These are phyloP conservation scores for Solanum megistacrolobum DNA, from an alignment of 257 asterid genomes.

Conservation along the genomic window DNA sequence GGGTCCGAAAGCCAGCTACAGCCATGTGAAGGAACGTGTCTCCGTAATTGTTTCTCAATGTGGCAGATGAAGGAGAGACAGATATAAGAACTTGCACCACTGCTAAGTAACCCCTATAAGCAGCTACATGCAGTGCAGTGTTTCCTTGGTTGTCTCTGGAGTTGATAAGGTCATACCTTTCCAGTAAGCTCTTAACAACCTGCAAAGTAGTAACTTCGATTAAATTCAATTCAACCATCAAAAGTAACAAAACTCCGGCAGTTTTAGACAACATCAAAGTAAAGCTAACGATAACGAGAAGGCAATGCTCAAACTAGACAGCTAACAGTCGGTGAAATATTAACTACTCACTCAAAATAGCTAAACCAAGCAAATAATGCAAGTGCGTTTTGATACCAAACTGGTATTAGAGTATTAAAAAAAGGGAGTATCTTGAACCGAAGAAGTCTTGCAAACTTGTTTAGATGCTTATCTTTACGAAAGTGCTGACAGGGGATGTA, in stretches of 20 bases:
- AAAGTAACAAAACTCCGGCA: neutral
- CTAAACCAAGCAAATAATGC: neutral
- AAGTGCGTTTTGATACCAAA: neutral
- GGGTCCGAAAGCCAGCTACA: conserved; percentile 64
- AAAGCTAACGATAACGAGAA: neutral
- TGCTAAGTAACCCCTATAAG: conserved; percentile 55
- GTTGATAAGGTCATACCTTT: conserved; percentile 31
- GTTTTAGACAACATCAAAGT: neutral
- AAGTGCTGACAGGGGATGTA: neutral
- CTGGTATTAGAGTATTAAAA: neutral
- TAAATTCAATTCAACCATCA: neutral
- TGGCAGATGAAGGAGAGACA: conserved; percentile 30
- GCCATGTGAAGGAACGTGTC: conserved; percentile 89
- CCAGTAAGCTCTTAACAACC: conserved; percentile 56
- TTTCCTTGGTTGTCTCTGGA: conserved; percentile 58
- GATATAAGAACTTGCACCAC: conserved; percentile 42
- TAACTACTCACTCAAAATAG: neutral
- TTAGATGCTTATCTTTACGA: neutral
- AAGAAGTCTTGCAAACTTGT: neutral
- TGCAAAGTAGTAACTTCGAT: conserved; percentile 6
- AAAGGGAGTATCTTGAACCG: neutral
- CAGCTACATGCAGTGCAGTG: conserved; percentile 67
- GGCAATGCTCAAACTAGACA: neutral
- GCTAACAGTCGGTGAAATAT: neutral
- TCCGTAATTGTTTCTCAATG: conserved; percentile 40